Evolutionary conservation across 495 filamentous ascomycete species (phyloP).

Genomic region (Penicillium malachiteum): DNA sequence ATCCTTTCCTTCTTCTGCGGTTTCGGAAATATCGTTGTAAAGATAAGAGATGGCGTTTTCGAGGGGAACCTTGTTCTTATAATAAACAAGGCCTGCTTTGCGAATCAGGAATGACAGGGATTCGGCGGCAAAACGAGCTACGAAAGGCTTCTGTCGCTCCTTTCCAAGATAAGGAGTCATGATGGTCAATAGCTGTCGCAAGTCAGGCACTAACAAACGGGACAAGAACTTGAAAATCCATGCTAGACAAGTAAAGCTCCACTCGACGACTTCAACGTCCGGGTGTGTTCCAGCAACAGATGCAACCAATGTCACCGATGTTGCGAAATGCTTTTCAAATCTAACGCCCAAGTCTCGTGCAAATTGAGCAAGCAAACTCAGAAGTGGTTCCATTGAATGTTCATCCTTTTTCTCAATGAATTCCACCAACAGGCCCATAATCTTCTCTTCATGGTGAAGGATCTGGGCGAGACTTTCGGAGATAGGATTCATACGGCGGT

Average conservation of each 20-base stretch:
- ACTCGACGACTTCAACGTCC: conserved; percentile 82
- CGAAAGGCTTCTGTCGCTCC: conserved; percentile 74
- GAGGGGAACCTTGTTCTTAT: conserved; percentile 67
- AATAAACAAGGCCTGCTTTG: conserved; percentile 74
- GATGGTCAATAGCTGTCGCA: conserved; percentile 77
- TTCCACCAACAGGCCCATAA: conserved; percentile 73
- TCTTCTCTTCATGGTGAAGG: conserved; percentile 78
- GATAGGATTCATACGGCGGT: conserved; percentile 66
- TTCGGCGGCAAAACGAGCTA: conserved; percentile 89
- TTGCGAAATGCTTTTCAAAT: conserved; percentile 84
- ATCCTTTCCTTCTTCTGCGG: conserved; percentile 49
- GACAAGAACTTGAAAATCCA: conserved; percentile 98
- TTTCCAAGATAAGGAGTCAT: conserved; percentile 86
- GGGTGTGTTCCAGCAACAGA: conserved; percentile 60
- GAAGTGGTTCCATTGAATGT: conserved; percentile 76
- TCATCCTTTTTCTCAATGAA: conserved; percentile 76
- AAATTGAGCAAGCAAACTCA: conserved; percentile 82
- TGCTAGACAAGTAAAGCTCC: conserved; percentile 92
- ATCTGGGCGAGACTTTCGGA: conserved; percentile 91
- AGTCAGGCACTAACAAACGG: conserved; percentile 76
- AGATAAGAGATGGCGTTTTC: conserved; percentile 65
- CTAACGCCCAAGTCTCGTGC: conserved; percentile 85
- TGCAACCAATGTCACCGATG: conserved; percentile 65
- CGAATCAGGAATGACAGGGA: conserved; percentile 90
- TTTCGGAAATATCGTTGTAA: conserved; percentile 61